These are phyloP conservation scores for Heimioporus sp. DNA, from an alignment of 768 basidiomycete genomes.

Conservation along the genomic window DNA sequence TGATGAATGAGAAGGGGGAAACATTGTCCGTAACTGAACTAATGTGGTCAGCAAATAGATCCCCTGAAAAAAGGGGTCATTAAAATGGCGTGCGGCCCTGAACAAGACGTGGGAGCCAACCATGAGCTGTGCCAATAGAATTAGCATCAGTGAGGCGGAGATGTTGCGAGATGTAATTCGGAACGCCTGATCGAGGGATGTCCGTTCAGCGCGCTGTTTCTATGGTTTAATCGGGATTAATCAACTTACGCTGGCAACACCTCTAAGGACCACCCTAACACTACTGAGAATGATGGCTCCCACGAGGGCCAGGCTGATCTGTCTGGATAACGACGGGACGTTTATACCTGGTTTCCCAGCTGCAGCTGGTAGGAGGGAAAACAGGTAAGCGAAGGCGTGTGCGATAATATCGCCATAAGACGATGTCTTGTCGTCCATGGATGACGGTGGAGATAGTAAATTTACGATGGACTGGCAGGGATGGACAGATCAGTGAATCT, in stretches of 20 bases:
- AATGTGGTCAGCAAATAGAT: constrained; percentile 82
- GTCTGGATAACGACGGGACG: constrained; percentile 44
- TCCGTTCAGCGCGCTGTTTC: neutral
- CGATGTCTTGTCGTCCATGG: constrained; percentile 35
- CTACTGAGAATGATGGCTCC: constrained; percentile 76
- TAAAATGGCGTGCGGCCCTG: neutral
- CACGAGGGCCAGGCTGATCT: constrained; percentile 66
- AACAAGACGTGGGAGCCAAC: constrained; percentile 36
- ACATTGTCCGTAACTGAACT: constrained; percentile 78
- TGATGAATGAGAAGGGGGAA: constrained; percentile 52
- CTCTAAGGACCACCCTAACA: constrained; percentile 64
- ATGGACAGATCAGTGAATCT: constrained; percentile 14
- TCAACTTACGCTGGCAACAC: constrained; percentile 55
- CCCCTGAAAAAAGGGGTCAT: constrained; percentile 44
- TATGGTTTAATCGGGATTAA: constrained; percentile 1
- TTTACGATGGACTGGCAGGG: constrained; percentile 31
- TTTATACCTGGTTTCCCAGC: constrained; percentile 31
- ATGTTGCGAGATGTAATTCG: constrained; percentile 66
- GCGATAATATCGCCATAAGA: constrained; percentile 46
- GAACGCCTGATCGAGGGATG: constrained; percentile 41
- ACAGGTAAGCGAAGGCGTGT: constrained; percentile 37
- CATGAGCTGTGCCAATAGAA: constrained; percentile 82
- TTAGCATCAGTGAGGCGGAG: constrained; percentile 73
- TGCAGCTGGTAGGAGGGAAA: constrained; percentile 37
- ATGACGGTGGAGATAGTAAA: constrained; percentile 31